phyloP scores from a whole-genome alignment of 2,329 filamentous ascomycete species.

The Colletotrichum costaricense region DNA sequence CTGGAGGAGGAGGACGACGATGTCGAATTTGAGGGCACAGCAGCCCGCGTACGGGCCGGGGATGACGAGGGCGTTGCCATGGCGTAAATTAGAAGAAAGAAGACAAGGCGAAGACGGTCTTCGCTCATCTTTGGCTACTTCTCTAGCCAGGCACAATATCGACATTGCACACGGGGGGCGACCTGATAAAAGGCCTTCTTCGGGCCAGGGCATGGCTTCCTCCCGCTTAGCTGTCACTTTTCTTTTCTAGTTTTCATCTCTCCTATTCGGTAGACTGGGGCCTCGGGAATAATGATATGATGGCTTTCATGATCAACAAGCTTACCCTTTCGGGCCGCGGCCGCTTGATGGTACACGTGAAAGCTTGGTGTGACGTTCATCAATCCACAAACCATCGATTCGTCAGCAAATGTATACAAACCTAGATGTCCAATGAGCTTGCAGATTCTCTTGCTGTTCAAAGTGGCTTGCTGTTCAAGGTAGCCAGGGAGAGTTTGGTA shows the following conservation, averaged over 20 bases:
- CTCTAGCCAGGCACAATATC: not conserved
- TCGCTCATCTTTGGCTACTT: not conserved
- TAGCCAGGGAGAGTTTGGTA: not conserved
- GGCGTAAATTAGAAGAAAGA: conserved; percentile 9
- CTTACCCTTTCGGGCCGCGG: not conserved
- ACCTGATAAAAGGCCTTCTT: not conserved
- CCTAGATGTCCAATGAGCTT: not conserved
- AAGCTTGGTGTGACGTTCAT: not conserved
- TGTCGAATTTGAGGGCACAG: conserved; percentile 52
- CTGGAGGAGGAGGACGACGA: conserved; percentile 69
- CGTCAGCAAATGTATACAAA: not conserved
- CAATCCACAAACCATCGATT: too few species aligned
- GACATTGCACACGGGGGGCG: not conserved
- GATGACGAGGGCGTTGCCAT: conserved; percentile 22
- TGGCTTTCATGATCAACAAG: conserved; percentile 21
- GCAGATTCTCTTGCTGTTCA: not conserved
- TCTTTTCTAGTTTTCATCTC: not conserved
- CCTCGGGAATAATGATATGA: conserved; percentile 28
- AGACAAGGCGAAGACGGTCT: not conserved
- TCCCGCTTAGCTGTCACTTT: not conserved
- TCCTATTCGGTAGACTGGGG: conserved; percentile 15
- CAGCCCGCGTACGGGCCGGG: conserved; percentile 42
- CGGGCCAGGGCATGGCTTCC: not conserved
- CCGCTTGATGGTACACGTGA: not conserved
- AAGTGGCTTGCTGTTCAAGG: not conserved